Evolutionary conservation across 176 grass and related monocot genomes (phyloP).

Genomic region (Microstegium vimineum): DNA sequence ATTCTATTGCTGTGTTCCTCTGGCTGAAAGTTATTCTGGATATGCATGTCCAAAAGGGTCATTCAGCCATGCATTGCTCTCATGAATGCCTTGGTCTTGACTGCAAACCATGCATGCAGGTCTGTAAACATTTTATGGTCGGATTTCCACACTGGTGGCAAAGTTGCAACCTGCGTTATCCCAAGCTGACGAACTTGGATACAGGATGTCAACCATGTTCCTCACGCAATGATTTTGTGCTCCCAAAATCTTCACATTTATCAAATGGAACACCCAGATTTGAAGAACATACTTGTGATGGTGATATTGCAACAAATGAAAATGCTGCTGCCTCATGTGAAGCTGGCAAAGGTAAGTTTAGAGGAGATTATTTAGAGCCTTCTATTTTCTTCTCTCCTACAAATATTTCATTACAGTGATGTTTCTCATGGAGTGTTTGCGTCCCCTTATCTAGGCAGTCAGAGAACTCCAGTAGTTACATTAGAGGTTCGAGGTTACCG

Average conservation of each 20-base stretch:
- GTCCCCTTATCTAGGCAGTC: conserved; percentile 11
- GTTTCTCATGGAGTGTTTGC: background rate
- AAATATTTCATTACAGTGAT: conserved; percentile 17
- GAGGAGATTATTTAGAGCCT: background rate
- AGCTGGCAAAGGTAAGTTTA: background rate
- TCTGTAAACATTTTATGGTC: conserved; percentile 5
- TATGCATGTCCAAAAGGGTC: background rate
- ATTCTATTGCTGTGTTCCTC: background rate
- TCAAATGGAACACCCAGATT: conserved; percentile 15
- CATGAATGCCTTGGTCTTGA: conserved; percentile 5
- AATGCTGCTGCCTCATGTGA: background rate
- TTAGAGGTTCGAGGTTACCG: background rate
- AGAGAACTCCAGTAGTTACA: conserved; percentile 1
- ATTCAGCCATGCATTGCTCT: background rate
- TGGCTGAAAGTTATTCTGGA: background rate
- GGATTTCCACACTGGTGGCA: conserved; percentile 37
- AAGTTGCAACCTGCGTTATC: conserved; percentile 13
- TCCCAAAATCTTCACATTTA: background rate
- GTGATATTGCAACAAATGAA: conserved; percentile 13
- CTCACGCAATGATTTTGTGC: background rate
- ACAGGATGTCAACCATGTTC: background rate
- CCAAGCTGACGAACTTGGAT: background rate
- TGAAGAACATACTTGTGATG: conserved; percentile 12
- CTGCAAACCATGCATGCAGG: conserved; percentile 26
- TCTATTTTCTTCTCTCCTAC: background rate